These are phyloP conservation scores for Protostelium mycophagum DNA, from an alignment of 78 protist genomes.

Conservation along the genomic window DNA sequence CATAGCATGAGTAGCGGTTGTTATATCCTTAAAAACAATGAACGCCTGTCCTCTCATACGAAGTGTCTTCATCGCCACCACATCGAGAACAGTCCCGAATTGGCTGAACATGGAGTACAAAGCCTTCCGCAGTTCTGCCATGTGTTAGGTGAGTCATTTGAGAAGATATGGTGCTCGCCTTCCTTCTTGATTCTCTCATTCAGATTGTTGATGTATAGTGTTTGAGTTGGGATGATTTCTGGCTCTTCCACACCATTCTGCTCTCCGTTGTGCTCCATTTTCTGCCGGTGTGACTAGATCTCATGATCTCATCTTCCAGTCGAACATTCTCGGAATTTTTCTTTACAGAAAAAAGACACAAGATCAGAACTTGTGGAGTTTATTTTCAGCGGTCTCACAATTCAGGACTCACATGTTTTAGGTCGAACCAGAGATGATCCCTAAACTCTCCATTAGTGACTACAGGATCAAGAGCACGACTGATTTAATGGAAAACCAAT, in stretches of 20 bases:
- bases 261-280: background rate
- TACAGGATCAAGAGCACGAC: too few species aligned
- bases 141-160: background rate
- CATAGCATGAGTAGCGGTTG: slow-evolving; percentile 81
- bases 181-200: slow-evolving; percentile 77
- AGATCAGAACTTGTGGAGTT: too few species aligned
- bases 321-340: too few species aligned
- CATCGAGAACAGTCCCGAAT: slow-evolving; percentile 75
- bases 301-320: too few species aligned
- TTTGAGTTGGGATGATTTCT: slow-evolving; percentile 68
- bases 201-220: slow-evolving; percentile 89
- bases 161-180: slow-evolving; percentile 14
- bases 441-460: too few species aligned
- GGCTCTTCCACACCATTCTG: background rate
- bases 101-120: slow-evolving; percentile 50
- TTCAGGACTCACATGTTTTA: too few species aligned
- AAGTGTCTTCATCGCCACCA: slow-evolving; percentile 78
- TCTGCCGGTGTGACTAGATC: background rate
- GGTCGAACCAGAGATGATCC: too few species aligned
- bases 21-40: slow-evolving; percentile 79
- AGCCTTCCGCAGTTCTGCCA: slow-evolving; percentile 44
- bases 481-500: too few species aligned
- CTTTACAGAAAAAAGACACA: too few species aligned
- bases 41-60: slow-evolving; percentile 96
- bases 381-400: too few species aligned